Evolutionary conservation across 176 grass and related monocot genomes (phyloP), one percentile per base, ranked within the genome.

Genomic region (Triticum urartu): DNA sequence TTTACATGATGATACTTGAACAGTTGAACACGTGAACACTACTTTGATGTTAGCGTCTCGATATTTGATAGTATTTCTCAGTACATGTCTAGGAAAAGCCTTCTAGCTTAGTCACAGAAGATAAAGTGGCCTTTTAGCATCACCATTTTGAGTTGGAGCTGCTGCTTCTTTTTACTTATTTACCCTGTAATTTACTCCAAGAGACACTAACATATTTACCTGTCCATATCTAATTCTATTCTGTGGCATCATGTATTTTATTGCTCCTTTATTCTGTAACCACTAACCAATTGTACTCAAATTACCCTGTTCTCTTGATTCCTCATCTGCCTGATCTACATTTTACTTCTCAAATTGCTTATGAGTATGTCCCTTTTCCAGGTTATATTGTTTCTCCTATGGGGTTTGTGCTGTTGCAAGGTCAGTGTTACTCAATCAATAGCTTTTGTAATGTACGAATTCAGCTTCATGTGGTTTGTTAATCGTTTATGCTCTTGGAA

Each of bases 381-480:
- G 97, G 92, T 77, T 45, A 26, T 96, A 89, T 83, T 99, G 84
- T 94, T 99, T 87, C 87, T 97, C 21, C 78, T 97, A 85, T 99
- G 97, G 97, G 92, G 94, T 35, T 80, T 99, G 67, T 86, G 84
- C 74, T 99, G 97, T 87, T 93, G 92, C 85, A 96, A 99, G 97
- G 97, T 94, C 39, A 88, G 90, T 87, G 59, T 80, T 71, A 24
- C 42, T 62, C 50, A 61, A 75, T 30, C 9, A 26, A 63, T 52
- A 18, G 12, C 0, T 34, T 80, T 21, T 21, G 20, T n/a, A 8
- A 28, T 58, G 34, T 79, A 87, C 64, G 40, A 24, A 2, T 34
- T 81, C 5, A 75, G 15, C 24, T 38, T 45, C 38, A 30, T 30
- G 13, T 48, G 45, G 3, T 60, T 20, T 80, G 5, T 14, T 81